These are phyloP conservation scores for Exophiala phaeomuriformis DNA, from an alignment of 2,329 filamentous ascomycete genomes.

Conservation along the genomic window DNA sequence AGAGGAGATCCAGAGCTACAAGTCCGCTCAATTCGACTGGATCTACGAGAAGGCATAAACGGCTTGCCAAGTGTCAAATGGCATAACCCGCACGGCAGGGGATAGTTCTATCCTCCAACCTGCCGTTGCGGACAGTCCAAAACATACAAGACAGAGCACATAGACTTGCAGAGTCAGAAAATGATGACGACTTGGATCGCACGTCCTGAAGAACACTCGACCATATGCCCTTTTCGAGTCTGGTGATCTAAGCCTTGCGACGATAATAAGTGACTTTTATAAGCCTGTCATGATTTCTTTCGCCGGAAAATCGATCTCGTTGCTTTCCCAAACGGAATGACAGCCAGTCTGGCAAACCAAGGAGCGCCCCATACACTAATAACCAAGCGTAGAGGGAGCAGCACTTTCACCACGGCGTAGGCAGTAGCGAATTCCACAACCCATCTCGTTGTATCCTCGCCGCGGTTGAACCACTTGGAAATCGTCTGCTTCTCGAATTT, in stretches of 20 bases:
- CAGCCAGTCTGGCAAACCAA: conserved; percentile 70
- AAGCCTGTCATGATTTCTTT: conserved; percentile 18
- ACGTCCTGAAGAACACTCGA: too few species aligned
- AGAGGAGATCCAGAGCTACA: conserved; percentile 77
- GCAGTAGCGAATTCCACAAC: conserved; percentile 71
- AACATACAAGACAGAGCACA: background rate
- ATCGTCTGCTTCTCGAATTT: conserved; percentile 4
- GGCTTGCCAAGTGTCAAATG: background rate
- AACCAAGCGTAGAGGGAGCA: conserved; percentile 69
- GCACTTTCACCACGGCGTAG: conserved; percentile 79
- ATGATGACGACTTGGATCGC: background rate
- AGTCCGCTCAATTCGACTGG: conserved; percentile 80
- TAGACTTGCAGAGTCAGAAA: conserved; percentile 3
- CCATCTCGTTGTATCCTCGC: conserved; percentile 44
- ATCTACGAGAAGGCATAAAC: conserved; percentile 80
- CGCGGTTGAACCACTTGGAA: conserved; percentile 27
- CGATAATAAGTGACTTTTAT: background rate
- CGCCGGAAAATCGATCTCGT: conserved; percentile 36
- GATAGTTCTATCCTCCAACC: background rate
- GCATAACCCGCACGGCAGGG: background rate
- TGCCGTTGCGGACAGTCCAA: background rate
- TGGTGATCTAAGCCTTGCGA: background rate
- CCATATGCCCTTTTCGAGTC: background rate
- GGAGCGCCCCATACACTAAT: conserved; percentile 83
- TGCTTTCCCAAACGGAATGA: conserved; percentile 42